Conservation (phyloP, 495 filamentous ascomycete genomes). For the Viridothelium virens region DNA sequence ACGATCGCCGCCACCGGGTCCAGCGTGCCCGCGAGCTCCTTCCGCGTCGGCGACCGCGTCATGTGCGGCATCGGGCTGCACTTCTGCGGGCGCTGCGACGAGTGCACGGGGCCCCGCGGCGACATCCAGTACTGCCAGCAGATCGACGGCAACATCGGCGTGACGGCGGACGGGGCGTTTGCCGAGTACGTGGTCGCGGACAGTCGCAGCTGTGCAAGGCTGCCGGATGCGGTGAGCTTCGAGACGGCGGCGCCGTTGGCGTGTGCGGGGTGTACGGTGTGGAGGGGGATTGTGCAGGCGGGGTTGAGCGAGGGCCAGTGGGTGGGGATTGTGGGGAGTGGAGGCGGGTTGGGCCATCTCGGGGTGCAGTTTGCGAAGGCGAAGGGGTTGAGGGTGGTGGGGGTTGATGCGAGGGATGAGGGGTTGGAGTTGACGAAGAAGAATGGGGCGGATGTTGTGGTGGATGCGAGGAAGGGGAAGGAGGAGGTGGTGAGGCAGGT, state of each 20-base stretch:
- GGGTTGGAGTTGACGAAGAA: constrained; percentile 41
- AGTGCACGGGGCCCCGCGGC: constrained; percentile 41
- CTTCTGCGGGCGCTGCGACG: constrained; percentile 43
- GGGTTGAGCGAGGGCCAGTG: constrained; percentile 42
- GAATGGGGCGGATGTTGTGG: constrained; percentile 43
- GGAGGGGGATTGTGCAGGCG: constrained; percentile 42
- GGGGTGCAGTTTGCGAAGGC: constrained; percentile 49
- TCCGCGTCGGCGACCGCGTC: constrained; percentile 44
- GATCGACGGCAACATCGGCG: constrained; percentile 36
- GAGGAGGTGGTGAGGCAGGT: constrained; percentile 41
- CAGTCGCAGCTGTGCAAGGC: constrained; percentile 34
- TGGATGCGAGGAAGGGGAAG: constrained; percentile 45
- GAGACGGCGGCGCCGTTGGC: constrained; percentile 48
- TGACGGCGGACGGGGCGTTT: constrained; percentile 45
- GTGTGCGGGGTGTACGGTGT: constrained; percentile 51
- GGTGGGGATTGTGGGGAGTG: constrained; percentile 47
- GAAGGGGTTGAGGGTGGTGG: constrained; percentile 45
- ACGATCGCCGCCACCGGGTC: constrained; percentile 45
- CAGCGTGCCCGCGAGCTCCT: constrained; percentile 34
- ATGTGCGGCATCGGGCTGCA: constrained; percentile 43
- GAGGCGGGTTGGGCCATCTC: constrained; percentile 51
- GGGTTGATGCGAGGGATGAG: constrained; percentile 49
- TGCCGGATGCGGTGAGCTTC: constrained; percentile 45
- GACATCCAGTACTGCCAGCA: constrained; percentile 44
- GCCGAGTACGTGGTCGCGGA: constrained; percentile 48